Conservation (phyloP, 768 basidiomycete genomes). For the Leccinum pellstonianum region DNA sequence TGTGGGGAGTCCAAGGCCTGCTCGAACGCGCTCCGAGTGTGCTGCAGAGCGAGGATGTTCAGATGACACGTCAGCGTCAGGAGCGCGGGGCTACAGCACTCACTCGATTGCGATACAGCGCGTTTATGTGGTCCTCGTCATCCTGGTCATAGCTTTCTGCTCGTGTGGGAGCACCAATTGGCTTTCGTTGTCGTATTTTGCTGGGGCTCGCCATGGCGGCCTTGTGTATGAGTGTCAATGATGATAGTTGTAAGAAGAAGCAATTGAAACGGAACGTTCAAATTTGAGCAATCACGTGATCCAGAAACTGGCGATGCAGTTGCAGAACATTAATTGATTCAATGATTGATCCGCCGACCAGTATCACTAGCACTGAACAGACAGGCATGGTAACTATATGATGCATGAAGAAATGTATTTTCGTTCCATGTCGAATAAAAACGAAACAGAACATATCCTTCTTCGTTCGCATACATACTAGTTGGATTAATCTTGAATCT, state of each 20-base stretch:
- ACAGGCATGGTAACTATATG: not conserved
- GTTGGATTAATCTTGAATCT: slow-evolving; percentile 49
- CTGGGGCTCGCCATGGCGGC: slow-evolving; percentile 33
- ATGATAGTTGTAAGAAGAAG: slow-evolving; percentile 7
- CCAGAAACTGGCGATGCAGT: not conserved
- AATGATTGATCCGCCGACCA: not conserved
- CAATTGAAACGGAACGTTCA: not conserved
- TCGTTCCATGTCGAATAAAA: not conserved
- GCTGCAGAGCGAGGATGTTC: slow-evolving; percentile 38
- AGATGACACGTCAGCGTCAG: slow-evolving; percentile 12
- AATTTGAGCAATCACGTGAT: slow-evolving; percentile 25
- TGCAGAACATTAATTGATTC: not conserved
- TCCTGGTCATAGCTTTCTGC: slow-evolving; percentile 34
- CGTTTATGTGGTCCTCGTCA: slow-evolving; percentile 53
- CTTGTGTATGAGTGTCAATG: slow-evolving; percentile 1
- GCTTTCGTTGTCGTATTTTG: slow-evolving; percentile 33
- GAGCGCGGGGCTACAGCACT: slow-evolving; percentile 16
- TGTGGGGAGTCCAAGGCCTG: slow-evolving; percentile 58
- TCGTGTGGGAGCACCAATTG: slow-evolving; percentile 14
- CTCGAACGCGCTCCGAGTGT: slow-evolving; percentile 59
- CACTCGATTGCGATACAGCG: slow-evolving; percentile 51
- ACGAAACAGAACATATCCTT: not conserved
- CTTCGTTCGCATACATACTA: not conserved
- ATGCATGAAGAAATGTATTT: not conserved
- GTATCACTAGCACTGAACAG: not conserved